Evolutionary conservation across 805 yeast species (phyloP).

Genomic region (Ogataea angusta): DNA sequence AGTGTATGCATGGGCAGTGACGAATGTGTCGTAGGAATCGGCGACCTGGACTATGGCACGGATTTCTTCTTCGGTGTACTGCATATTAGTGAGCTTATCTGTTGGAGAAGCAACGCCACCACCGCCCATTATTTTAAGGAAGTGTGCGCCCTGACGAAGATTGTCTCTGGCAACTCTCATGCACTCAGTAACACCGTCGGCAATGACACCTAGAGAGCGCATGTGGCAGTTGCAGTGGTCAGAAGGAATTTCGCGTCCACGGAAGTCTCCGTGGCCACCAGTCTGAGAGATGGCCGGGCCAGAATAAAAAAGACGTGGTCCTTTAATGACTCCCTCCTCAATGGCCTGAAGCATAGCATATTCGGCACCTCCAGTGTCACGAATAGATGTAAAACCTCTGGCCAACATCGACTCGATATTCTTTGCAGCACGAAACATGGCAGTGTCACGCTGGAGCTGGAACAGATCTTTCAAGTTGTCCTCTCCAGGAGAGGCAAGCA

Average conservation of each 20-base stretch:
- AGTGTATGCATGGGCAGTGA: constrained; percentile 31
- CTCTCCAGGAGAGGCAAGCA: constrained; percentile 27
- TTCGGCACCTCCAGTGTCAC: constrained; percentile 30
- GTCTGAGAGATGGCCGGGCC: constrained; percentile 30
- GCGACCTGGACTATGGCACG: constrained; percentile 29
- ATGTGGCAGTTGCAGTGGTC: constrained; percentile 28
- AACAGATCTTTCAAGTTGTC: constrained; percentile 18
- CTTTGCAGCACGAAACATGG: constrained; percentile 22
- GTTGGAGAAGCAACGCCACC: constrained; percentile 33
- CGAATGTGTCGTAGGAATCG: constrained; percentile 25
- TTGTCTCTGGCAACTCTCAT: constrained; percentile 26
- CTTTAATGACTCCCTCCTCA: constrained; percentile 27
- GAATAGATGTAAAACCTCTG: constrained; percentile 27
- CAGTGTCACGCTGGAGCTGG: constrained; percentile 21
- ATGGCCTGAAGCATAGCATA: constrained; percentile 23
- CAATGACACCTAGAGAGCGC: constrained; percentile 21
- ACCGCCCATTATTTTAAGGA: constrained; percentile 31
- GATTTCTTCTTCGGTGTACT: constrained; percentile 28
- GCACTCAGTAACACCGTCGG: constrained; percentile 29
- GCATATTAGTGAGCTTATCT: constrained; percentile 25
- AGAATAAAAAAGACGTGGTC: constrained; percentile 26
- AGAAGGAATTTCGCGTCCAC: constrained; percentile 1
- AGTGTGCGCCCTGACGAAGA: constrained; percentile 27
- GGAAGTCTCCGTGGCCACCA: constrained; percentile 30
- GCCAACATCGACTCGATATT: constrained; percentile 21